Base-by-base conservation (phyloP, 352 stramenopile genomes). In the Aphanomyces cochlioides region DNA sequence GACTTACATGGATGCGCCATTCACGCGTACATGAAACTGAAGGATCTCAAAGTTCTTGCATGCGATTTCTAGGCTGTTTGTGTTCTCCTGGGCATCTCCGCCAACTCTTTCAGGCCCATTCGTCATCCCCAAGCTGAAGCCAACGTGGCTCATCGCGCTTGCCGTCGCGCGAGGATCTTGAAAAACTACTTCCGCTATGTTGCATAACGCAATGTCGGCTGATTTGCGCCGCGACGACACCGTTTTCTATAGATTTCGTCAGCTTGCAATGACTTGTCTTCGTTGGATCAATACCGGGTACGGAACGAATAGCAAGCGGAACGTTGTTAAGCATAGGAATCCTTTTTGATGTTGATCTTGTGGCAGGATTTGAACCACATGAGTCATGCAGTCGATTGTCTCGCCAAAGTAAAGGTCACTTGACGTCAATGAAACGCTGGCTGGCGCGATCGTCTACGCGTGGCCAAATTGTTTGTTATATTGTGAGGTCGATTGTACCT, bases 11-110 rank as follows among this genome's bases (percentile, higher is more conserved):
- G 59, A 56, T 36, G 59, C 19, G 10, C 21, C 39, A 17, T 28
- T 40, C 21, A 61, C 34, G 54, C 54, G 54, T 19, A 67, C 40
- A 40, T 67, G 39, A 37, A 67, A 67, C 8, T 40, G 88, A 28
- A 92, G 67, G 45, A 95, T 78, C 60, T 90, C 79, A 70, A 95
- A 93, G 66, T 92, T 95, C 72, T 95, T 95, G 80, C 85, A 93
- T 48, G 87, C 84, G 67, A 94, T 77, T 75, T 94, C 85, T 50
- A 94, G 73, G 66, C 90, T 83, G 64, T 56, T 48, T 79, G 40
- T 40, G 5, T 36, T 39, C 4, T 69, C 50, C 19, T 89, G 78
- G 83, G 80, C 28, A 53, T 75, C 37, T 28, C 28, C 28, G 28
- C 28, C 28, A 28, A 28, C 28, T 78, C 70, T 67, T n/a, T 61